These are phyloP conservation scores for Tulasnella sp. DNA, from an alignment of 768 basidiomycete genomes.

Conservation along the genomic window DNA sequence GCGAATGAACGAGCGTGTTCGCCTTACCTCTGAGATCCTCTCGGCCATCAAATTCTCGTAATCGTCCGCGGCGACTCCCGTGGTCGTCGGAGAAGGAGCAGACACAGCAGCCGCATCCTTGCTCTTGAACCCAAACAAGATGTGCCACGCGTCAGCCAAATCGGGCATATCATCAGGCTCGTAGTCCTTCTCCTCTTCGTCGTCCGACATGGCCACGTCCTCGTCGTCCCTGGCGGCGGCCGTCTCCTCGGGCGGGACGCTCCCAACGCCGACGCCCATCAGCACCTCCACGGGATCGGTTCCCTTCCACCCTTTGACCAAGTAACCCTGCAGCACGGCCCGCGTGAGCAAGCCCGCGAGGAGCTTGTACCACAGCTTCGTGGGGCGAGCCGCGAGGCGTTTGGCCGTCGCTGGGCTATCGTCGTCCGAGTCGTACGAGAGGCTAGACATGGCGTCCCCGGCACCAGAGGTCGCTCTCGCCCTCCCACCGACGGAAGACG, in stretches of 20 bases:
- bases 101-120: background rate
- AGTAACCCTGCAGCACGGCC: slow-evolving; percentile 76
- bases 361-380: slow-evolving; percentile 72
- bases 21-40: slow-evolving; percentile 54
- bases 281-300: slow-evolving; percentile 56
- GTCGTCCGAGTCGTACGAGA: slow-evolving; percentile 3
- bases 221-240: slow-evolving; percentile 9
- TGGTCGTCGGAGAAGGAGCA: slow-evolving; percentile 1
- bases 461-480: slow-evolving; percentile 1
- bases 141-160: slow-evolving; percentile 48
- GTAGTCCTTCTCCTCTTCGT: slow-evolving; percentile 30
- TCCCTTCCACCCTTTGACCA: slow-evolving; percentile 72
- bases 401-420: background rate
- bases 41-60: slow-evolving; percentile 67
- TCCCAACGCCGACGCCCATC: slow-evolving; percentile 51
- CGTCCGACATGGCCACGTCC: slow-evolving; percentile 18
- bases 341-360: slow-evolving; percentile 65
- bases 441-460: background rate
- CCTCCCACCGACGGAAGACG: background rate
- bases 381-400: slow-evolving; percentile 31
- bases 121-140: slow-evolving; percentile 42
- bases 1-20: too few species aligned
- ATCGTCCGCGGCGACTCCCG: slow-evolving; percentile 45
- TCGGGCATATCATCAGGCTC: slow-evolving; percentile 66
- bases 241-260: background rate